phyloP scores from a whole-genome alignment of 2,329 filamentous ascomycete species.

The Graphium sp. region DNA sequence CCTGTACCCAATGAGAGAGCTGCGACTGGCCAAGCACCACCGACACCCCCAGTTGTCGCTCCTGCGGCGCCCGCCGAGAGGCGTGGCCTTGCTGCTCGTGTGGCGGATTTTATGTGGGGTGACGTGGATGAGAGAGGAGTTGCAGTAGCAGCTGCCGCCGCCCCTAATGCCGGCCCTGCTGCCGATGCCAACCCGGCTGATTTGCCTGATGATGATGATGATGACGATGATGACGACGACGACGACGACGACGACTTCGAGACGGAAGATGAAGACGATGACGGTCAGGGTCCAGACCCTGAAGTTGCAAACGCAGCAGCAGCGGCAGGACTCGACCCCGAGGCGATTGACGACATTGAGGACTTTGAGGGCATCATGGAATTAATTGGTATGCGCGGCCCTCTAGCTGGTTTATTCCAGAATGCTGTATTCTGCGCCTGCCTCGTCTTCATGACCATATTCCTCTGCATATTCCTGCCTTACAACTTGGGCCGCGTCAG shows the following conservation, averaged over 20 bases:
- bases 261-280: slow-evolving; percentile 21
- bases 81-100: no score
- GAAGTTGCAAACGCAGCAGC: slow-evolving; percentile 24
- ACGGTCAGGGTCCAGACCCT: slow-evolving; percentile 10
- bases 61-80: no score
- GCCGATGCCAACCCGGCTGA: slow-evolving; percentile 33
- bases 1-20: no score
- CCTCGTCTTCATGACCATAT: slow-evolving; percentile 73
- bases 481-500: slow-evolving; percentile 83
- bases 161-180: slow-evolving; percentile 27
- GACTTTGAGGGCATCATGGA: slow-evolving; percentile 95
- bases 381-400: slow-evolving; percentile 89
- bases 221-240: slow-evolving; percentile 22
- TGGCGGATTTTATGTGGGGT: slow-evolving; percentile 47
- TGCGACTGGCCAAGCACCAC: not conserved
- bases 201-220: slow-evolving; percentile 17
- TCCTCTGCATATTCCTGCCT: slow-evolving; percentile 73
- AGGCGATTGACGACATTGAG: slow-evolving; percentile 71
- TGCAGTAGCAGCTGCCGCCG: slow-evolving; percentile 6
- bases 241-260: slow-evolving; percentile 21
- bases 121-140: slow-evolving; percentile 24
- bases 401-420: slow-evolving; percentile 75
- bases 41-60: slow-evolving; percentile 1
- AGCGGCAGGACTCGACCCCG: slow-evolving; percentile 46
- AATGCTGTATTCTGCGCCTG: slow-evolving; percentile 91